phyloP scores from a whole-genome alignment of 148 eudicot genomes.

The Chenopodium formosanum region DNA sequence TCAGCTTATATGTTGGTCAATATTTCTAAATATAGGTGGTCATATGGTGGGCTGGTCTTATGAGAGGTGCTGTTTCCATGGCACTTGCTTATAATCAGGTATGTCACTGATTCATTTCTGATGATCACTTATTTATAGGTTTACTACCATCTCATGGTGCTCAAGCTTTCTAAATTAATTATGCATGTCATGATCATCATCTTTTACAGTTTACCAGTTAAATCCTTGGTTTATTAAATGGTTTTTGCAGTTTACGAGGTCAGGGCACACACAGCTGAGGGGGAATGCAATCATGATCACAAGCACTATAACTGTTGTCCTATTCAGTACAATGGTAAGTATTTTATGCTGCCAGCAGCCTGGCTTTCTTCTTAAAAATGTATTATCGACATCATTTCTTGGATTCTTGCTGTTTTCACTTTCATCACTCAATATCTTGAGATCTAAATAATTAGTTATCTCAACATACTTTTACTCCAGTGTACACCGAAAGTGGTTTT shows the following conservation, averaged over 20 bases:
- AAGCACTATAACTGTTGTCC: conserved; percentile 72
- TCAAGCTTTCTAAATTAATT: neutral
- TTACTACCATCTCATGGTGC: neutral
- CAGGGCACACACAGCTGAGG: conserved; percentile 58
- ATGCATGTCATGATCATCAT: neutral
- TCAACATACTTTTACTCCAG: neutral
- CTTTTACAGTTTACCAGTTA: neutral
- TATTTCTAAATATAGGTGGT: conserved; percentile 41
- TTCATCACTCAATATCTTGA: neutral
- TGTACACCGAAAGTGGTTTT: no score
- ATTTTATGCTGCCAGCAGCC: conserved; percentile 17
- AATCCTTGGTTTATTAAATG: conserved; percentile 14
- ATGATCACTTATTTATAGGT: neutral
- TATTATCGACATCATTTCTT: neutral
- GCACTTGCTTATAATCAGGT: conserved; percentile 98
- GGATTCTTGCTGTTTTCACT: neutral
- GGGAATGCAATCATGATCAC: conserved; percentile 85
- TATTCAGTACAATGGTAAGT: conserved; percentile 71
- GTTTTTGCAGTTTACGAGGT: conserved; percentile 62
- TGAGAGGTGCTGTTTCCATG: conserved; percentile 97
- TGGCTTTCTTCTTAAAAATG: neutral
- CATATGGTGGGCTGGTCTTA: conserved; percentile 99
- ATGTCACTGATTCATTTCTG: neutral
- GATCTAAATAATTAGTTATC: neutral
- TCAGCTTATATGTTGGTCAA: neutral